phyloP scores from a whole-genome alignment of 2,329 filamentous ascomycete genomes.

The Aspergillus neotritici region DNA sequence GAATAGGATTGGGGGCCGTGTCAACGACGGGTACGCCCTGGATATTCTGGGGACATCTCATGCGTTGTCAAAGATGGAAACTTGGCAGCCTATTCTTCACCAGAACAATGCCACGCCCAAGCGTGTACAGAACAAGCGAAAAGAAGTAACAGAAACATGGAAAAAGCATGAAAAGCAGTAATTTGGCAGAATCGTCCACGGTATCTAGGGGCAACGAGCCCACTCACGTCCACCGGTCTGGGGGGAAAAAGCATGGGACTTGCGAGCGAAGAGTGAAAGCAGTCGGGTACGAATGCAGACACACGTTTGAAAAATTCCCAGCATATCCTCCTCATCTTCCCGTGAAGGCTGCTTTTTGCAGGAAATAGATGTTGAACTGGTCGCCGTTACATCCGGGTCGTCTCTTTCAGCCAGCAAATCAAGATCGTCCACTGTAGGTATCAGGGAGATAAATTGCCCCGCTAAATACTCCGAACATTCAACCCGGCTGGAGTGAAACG shows the following conservation, averaged over 20 bases:
- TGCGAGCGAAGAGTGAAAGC: constrained; percentile 4
- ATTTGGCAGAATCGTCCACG: constrained; percentile 7
- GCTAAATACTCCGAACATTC: too few relatives aligned
- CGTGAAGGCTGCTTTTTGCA: too few relatives aligned
- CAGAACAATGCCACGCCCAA: constrained; percentile 6
- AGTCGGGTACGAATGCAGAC: constrained; percentile 6
- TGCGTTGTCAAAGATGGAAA: background rate
- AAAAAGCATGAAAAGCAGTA: constrained; percentile 7
- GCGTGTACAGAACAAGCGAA: constrained; percentile 1
- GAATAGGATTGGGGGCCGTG: too few relatives aligned
- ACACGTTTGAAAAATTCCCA: constrained; percentile 3
- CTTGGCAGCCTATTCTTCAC: constrained; percentile 4
- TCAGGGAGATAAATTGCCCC: too few relatives aligned
- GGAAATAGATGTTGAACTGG: constrained; percentile 2
- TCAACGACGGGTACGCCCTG: too few relatives aligned
- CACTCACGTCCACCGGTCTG: constrained; percentile 10
- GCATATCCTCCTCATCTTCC: constrained; percentile 5
- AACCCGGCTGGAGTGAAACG: constrained; percentile 3
- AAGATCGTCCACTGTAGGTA: constrained; percentile 2
- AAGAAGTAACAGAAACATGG: constrained; percentile 3
- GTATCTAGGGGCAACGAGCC: constrained; percentile 10
- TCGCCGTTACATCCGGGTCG: constrained; percentile 5
- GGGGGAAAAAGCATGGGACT: constrained; percentile 7
- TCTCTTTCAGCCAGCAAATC: constrained; percentile 1
- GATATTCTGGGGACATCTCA: background rate